Conservation (phyloP, 2,329 filamentous ascomycete genomes). For the Thermothelomyces thermophilus region DNA sequence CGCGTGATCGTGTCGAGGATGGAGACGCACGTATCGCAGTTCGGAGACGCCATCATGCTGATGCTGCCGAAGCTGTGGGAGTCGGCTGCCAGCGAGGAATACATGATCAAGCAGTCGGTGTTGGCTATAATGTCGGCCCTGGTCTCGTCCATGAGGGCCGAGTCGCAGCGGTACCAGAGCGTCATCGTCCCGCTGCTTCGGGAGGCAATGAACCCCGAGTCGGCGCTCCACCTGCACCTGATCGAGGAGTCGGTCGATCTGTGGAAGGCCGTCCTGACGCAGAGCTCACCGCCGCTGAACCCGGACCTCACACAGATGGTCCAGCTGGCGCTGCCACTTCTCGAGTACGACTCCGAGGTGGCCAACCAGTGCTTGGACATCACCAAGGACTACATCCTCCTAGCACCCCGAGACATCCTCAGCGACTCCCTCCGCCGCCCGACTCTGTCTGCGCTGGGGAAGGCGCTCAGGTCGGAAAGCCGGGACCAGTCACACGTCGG, state of each 20-base stretch:
- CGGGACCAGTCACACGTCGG: constrained; percentile 54
- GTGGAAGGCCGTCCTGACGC: constrained; percentile 68
- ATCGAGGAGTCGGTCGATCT: constrained; percentile 89
- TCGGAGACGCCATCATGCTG: constrained; percentile 74
- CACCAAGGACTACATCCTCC: constrained; percentile 62
- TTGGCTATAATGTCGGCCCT: constrained; percentile 78
- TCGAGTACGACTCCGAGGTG: constrained; percentile 60
- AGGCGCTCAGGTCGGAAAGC: constrained; percentile 45
- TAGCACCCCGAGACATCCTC: constrained; percentile 62
- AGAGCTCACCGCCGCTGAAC: constrained; percentile 56
- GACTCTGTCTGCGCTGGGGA: constrained; percentile 44
- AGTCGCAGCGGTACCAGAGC: constrained; percentile 70
- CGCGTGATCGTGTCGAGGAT: constrained; percentile 73
- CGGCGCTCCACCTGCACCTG: constrained; percentile 70
- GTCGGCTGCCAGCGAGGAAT: constrained; percentile 69
- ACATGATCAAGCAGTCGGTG: constrained; percentile 90
- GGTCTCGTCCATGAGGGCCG: constrained; percentile 75
- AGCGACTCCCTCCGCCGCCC: constrained; percentile 48
- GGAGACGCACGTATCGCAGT: constrained; percentile 61
- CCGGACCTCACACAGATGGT: constrained; percentile 57
- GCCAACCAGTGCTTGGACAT: constrained; percentile 57
- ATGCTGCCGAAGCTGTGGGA: constrained; percentile 80
- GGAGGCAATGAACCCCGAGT: constrained; percentile 70
- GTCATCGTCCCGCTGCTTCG: constrained; percentile 77
- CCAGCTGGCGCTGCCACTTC: constrained; percentile 56